phyloP scores from a whole-genome alignment of 495 filamentous ascomycete species.

The Daldinia grandis region DNA sequence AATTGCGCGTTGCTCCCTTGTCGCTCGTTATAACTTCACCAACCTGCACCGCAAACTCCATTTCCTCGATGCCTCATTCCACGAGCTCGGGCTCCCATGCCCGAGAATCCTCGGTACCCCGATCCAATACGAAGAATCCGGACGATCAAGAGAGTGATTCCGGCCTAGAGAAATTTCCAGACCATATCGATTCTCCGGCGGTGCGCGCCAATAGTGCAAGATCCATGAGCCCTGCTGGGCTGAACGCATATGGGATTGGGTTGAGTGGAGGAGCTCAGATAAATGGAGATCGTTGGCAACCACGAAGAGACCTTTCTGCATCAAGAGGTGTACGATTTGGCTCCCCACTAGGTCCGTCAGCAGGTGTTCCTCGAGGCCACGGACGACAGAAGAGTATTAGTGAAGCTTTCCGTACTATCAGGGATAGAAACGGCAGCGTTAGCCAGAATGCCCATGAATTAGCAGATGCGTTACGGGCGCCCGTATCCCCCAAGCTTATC shows the following conservation, averaged over 20 bases:
- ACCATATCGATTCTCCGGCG: slow-evolving; percentile 55
- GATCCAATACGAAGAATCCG: slow-evolving; percentile 45
- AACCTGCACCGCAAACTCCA: slow-evolving; percentile 39
- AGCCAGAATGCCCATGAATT: slow-evolving; percentile 93
- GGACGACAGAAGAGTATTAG: slow-evolving; percentile 81
- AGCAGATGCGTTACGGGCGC: slow-evolving; percentile 87
- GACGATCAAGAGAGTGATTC: slow-evolving; percentile 47
- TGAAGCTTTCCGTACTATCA: slow-evolving; percentile 83
- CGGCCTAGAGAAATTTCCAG: slow-evolving; percentile 63
- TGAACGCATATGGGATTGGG: slow-evolving; percentile 48
- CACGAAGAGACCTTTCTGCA: slow-evolving; percentile 58
- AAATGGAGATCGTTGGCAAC: slow-evolving; percentile 59
- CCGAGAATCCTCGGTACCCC: slow-evolving; percentile 44
- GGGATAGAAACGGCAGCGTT: slow-evolving; percentile 79
- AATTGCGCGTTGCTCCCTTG: slow-evolving; percentile 36
- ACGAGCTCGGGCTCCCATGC: slow-evolving; percentile 45
- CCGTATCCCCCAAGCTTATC: slow-evolving; percentile 84
- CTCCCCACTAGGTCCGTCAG: slow-evolving; percentile 40
- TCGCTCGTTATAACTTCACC: slow-evolving; percentile 42
- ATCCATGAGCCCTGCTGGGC: slow-evolving; percentile 47
- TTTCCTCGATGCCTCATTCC: slow-evolving; percentile 51
- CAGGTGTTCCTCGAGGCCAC: slow-evolving; percentile 58
- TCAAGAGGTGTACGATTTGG: slow-evolving; percentile 58
- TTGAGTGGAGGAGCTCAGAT: slow-evolving; percentile 46
- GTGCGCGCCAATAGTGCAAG: slow-evolving; percentile 44